Base-by-base conservation (phyloP, 2,329 filamentous ascomycete species). In the Fusarium graminum region DNA sequence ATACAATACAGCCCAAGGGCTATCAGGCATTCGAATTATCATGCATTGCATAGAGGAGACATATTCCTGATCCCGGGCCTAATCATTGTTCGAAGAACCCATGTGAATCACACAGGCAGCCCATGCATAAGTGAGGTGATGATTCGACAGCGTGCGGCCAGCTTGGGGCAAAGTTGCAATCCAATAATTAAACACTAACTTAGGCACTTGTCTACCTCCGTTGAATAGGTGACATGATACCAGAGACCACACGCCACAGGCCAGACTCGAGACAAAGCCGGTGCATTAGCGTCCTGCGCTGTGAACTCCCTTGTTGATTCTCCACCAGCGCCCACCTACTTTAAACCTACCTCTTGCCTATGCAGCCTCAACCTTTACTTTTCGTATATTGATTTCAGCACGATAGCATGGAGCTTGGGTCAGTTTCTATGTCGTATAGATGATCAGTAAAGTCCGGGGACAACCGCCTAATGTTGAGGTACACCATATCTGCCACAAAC, bases 231-330 rank as follows among this genome's bases (percentile, higher is more conserved):
- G 60, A 53, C 41, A 28, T 56, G 46, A 56, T 39, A 52, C 34
- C 34, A 10, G 14, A 46, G 25, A 47, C 46, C 19, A 28, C 39
- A 28, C 39, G 51, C 59, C 52, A 53, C 65, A 46, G 65, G 42
- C 36, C 52, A 59, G 62, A 62, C 52, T 56, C 58, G 62, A 65
- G 63, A 56, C 53, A 59, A 65, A 65, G 55, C 62, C 68, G 49
- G 49, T 71, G 68, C 70, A 72, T 72, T 72, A 72, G 70, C 65
- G 59, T 36, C 44, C 52, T 53, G 60, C 56, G 43, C 54, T 29
- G 55, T 39, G 30, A 56, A 63, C 65, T 58, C 65, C 52, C 60
- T 59, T 42, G 41, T 30, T 30, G 47, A 22, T 26, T 67, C 34
- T 51, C 60, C 41, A 53, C 36, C 47, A 28, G 36, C 55, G 41